Evolutionary conservation across 2,329 filamentous ascomycete genomes (phyloP).

Genomic region (Aspergillus viridinutans): DNA sequence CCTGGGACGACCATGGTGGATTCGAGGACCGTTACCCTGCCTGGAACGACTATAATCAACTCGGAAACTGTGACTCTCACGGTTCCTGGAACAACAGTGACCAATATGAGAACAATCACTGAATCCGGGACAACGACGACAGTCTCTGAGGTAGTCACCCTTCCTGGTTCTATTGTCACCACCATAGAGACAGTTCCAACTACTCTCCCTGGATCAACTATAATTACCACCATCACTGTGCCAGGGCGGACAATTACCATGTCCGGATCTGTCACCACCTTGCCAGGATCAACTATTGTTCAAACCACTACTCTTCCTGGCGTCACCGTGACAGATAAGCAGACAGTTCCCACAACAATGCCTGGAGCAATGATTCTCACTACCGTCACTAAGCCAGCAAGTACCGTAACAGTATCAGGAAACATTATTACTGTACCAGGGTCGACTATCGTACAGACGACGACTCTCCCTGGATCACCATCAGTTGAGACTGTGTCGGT

Average conservation of each 20-base stretch:
- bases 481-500: not conserved
- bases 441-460: not conserved
- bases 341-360: not conserved
- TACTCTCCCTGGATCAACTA: not conserved
- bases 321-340: not conserved
- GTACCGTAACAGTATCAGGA: not conserved
- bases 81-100: not conserved
- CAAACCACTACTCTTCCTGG: not conserved
- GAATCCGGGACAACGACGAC: constrained; percentile 4
- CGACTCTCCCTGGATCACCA: not conserved
- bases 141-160: constrained; percentile 2
- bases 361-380: not conserved
- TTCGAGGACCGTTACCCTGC: not conserved
- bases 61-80: not conserved
- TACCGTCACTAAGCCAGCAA: not conserved
- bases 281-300: constrained; percentile 12
- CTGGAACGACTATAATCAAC: not conserved
- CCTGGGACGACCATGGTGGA: not conserved
- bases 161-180: not conserved
- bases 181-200: not conserved
- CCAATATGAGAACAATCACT: not conserved
- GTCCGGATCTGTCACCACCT: constrained; percentile 6
- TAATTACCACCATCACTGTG: not conserved
- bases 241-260: not conserved
- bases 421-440: not conserved